These are phyloP conservation scores for Trichoderma asperelloides DNA, from an alignment of 495 filamentous ascomycete genomes.

Conservation along the genomic window DNA sequence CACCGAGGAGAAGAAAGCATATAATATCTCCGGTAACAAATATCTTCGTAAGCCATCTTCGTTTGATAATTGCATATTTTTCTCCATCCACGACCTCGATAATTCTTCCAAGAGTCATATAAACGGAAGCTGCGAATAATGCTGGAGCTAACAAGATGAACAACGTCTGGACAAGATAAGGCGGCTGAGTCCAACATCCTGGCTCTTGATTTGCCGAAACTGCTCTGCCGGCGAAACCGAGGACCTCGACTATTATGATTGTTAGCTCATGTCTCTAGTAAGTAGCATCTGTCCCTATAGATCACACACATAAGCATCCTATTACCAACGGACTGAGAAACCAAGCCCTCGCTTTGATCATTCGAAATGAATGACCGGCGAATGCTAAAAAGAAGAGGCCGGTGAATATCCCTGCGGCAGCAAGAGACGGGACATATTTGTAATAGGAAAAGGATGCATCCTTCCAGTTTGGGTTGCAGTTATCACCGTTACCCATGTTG, in stretches of 20 bases:
- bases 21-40: slow-evolving; percentile 35
- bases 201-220: slow-evolving; percentile 2
- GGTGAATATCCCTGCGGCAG: slow-evolving; percentile 16
- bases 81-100: slow-evolving; percentile 31
- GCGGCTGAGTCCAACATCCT: slow-evolving; percentile 8
- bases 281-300: too few species aligned
- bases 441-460: neutral
- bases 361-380: neutral
- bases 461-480: neutral
- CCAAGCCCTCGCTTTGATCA: neutral
- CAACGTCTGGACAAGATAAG: slow-evolving; percentile 13
- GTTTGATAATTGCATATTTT: slow-evolving; percentile 27
- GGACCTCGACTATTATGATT: neutral
- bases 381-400: slow-evolving; percentile 10
- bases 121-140: slow-evolving; percentile 43
- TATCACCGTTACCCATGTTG: neutral
- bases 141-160: slow-evolving; percentile 33
- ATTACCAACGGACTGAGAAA: neutral
- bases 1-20: slow-evolving; percentile 27
- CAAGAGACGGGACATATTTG: slow-evolving; percentile 15
- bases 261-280: neutral
- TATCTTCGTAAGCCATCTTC: slow-evolving; percentile 40
- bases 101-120: slow-evolving; percentile 46
- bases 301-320: neutral
- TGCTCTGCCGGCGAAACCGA: slow-evolving; percentile 8